These are phyloP conservation scores for Ganoderma boninense DNA, from an alignment of 1,284 basidiomycete genomes.

Conservation along the genomic window DNA sequence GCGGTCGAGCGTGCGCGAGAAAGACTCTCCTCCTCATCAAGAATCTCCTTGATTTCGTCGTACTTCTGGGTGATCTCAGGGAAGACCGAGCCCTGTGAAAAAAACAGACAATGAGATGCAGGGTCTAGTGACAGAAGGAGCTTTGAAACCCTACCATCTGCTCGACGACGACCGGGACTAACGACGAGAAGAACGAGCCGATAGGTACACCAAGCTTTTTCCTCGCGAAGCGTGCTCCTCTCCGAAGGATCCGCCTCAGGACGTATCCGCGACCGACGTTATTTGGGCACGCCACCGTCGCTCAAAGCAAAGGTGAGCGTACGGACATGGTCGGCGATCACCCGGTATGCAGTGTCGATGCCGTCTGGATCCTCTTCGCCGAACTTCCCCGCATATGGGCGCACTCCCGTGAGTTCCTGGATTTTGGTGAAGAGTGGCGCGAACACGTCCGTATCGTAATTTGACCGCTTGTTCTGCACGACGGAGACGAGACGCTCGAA, in stretches of 20 bases:
- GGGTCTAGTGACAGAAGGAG: neutral
- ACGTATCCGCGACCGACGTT: conserved; percentile 98
- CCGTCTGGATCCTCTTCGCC: conserved; percentile 94
- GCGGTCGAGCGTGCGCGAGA: conserved; percentile 94
- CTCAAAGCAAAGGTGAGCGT: conserved; percentile 96
- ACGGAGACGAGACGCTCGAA: conserved; percentile 97
- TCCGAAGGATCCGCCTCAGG: conserved; percentile 88
- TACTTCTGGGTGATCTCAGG: conserved; percentile 91
- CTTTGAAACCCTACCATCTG: conserved; percentile 71
- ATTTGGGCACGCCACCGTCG: conserved; percentile 96
- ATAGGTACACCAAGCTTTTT: conserved; percentile 97
- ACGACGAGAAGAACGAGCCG: conserved; percentile 93
- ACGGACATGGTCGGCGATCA: conserved; percentile 96
- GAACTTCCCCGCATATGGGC: conserved; percentile 90
- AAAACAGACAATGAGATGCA: neutral
- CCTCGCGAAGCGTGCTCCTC: conserved; percentile 94
- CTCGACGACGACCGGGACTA: conserved; percentile 91
- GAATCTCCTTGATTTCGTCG: conserved; percentile 92
- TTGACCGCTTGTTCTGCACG: conserved; percentile 91
- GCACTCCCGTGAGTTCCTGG: conserved; percentile 89
- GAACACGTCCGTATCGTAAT: conserved; percentile 99
- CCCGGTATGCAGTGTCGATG: conserved; percentile 97
- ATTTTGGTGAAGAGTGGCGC: conserved; percentile 89
- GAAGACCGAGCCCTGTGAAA: conserved; percentile 83
- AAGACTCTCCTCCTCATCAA: conserved; percentile 99